Evolutionary conservation across 2,329 filamentous ascomycete species (phyloP), one percentile per base, ranked within the genome.

Genomic region (Trichoderma sp.): DNA sequence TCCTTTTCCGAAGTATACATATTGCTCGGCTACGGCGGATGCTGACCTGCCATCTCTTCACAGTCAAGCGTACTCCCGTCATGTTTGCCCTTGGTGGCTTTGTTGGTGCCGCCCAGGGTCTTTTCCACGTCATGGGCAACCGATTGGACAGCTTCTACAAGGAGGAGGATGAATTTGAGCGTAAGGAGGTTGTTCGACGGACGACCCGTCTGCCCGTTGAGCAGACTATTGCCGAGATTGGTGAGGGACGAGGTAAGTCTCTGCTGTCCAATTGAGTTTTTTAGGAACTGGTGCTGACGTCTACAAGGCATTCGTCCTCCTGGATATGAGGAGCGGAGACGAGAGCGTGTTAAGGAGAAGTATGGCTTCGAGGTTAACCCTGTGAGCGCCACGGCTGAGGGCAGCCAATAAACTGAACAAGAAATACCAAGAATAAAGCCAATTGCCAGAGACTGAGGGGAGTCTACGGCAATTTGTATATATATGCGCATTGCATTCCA

Each of bases 351-450:
- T 80, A 90, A 92, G 87, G 90, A 93, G 81, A 92, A 90, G 80
- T 97, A 97, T 77, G 93, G 94, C 70, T 88, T 96, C 76, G 93
- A 97, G 73, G 89, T 97, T 77, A 88, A 91, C 76, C 87, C 89
- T 68, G 87, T 90, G 73, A 86, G 81, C 69, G 84, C 86, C 55
- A 82, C 81, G 59, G 79, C 81, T 72, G 82, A 87, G 67, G 80
- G 79, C 70, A 81, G 80, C 76, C 76, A 78, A 76, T 81, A 77
- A 49, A 59, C 0, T 16, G 31, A 52, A 59, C 16, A 31, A 52
- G 13, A 43, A 43, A 43, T n/a, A 43, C 40, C 29, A 37, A 56
- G 13, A 67, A 37, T 29, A 58, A 66, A 67, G 13, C 19, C 49
- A 47, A 62, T 68, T 63, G 71, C 70, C 71, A 72, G 79, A 76